Conservation (phyloP, 228 moss, liverwort and hornwort genomes). For the Sphagnum fallax region DNA sequence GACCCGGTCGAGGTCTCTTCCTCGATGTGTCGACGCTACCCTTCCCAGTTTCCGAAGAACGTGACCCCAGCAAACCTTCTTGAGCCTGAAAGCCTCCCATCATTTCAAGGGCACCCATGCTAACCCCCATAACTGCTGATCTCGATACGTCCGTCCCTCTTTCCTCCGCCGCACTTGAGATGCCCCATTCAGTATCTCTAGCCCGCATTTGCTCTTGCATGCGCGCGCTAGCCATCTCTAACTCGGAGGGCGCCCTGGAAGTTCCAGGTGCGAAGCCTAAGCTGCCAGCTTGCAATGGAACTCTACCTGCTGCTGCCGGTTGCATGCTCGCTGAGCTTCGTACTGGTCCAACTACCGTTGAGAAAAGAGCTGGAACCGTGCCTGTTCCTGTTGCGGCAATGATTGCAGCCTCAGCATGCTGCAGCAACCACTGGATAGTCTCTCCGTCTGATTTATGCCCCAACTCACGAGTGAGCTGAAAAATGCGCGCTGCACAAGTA, state of each 20-base stretch:
- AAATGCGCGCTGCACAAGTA: constrained; percentile 94
- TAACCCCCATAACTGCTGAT: constrained; percentile 58
- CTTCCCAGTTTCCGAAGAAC: constrained; percentile 60
- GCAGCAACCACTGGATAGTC: constrained; percentile 96
- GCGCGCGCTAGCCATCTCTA: constrained; percentile 57
- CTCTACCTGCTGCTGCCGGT: constrained; percentile 36
- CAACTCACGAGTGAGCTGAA: constrained; percentile 95
- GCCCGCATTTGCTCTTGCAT: constrained; percentile 69
- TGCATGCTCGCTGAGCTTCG: constrained; percentile 84
- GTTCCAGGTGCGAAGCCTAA: constrained; percentile 57
- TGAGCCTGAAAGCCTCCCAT: constrained; percentile 57
- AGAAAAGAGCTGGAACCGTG: constrained; percentile 68
- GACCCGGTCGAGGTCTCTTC: constrained; percentile 59
- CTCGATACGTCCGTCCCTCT: constrained; percentile 75
- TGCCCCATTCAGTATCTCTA: constrained; percentile 64
- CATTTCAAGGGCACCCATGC: constrained; percentile 85
- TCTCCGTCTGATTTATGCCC: constrained; percentile 98
- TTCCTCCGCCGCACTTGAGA: constrained; percentile 41
- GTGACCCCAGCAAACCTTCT: constrained; percentile 59
- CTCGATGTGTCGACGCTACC: constrained; percentile 71
- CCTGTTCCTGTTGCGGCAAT: constrained; percentile 91
- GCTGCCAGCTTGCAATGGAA: constrained; percentile 55
- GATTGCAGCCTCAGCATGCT: constrained; percentile 95
- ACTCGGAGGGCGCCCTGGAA: constrained; percentile 59
- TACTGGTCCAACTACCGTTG: constrained; percentile 67